Evolutionary conservation across 768 basidiomycete genomes (phyloP).

Genomic region (Mycena pura): DNA sequence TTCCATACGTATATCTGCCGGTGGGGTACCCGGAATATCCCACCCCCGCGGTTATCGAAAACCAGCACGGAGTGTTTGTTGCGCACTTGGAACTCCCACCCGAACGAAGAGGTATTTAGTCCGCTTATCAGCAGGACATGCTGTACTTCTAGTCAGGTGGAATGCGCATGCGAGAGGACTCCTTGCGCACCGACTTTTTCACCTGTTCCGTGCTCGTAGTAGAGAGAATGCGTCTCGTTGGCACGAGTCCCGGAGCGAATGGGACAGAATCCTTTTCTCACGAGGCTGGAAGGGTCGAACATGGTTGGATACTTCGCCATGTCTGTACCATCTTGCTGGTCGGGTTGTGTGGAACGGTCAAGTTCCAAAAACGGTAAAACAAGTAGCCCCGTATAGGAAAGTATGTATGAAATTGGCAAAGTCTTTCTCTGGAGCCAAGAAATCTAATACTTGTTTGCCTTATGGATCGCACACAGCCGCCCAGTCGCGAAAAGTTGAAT

Average conservation of each 20-base stretch:
- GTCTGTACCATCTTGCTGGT: not conserved
- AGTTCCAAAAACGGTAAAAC: too few species aligned
- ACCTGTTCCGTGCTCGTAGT: conserved; percentile 77
- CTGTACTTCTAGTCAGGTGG: too few species aligned
- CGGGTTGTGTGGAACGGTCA: too few species aligned
- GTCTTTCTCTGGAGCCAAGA: too few species aligned
- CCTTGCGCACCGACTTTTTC: conserved; percentile 75
- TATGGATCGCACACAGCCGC: too few species aligned
- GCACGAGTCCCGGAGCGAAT: conserved; percentile 55
- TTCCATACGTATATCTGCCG: conserved; percentile 78
- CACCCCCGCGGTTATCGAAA: conserved; percentile 87
- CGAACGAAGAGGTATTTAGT: conserved; percentile 66
- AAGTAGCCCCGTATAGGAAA: too few species aligned
- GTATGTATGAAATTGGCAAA: too few species aligned
- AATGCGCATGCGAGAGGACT: too few species aligned
- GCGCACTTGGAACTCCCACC: conserved; percentile 69
- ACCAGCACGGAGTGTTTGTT: conserved; percentile 70
- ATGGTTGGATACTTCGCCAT: conserved; percentile 41
- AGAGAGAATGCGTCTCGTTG: conserved; percentile 73
- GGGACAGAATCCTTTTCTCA: conserved; percentile 78
- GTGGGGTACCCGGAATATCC: conserved; percentile 72
- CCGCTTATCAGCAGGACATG: conserved; percentile 42
- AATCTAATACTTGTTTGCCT: too few species aligned
- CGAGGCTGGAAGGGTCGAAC: conserved; percentile 67
- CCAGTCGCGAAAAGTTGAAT: too few species aligned